Percentiles rank a stretch among this genome's conserved stretches.
phyloP scores from a whole-genome alignment of 2,329 filamentous ascomycete genomes.

The Dactylellina cionopaga region DNA sequence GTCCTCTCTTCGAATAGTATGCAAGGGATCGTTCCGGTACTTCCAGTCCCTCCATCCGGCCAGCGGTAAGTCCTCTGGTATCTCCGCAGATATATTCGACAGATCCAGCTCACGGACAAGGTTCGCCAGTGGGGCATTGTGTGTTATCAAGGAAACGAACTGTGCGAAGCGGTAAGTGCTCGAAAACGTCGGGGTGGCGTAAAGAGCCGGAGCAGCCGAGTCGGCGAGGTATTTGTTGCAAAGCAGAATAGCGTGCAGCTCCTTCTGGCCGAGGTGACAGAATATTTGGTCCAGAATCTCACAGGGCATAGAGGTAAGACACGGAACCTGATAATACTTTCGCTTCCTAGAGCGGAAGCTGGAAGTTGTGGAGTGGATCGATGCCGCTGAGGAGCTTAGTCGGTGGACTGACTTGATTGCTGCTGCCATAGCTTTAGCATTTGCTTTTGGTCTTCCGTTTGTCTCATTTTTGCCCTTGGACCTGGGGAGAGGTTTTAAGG shows the following conservation, averaged over 20 bases:
- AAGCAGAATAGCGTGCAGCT: slow-evolving; percentile 55
- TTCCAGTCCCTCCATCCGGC: slow-evolving; percentile 58
- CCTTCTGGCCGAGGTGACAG: slow-evolving; percentile 55
- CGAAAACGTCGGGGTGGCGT: slow-evolving; percentile 55
- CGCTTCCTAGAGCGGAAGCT: slow-evolving; percentile 55
- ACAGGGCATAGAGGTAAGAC: slow-evolving; percentile 55
- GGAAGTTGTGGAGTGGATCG: slow-evolving; percentile 55
- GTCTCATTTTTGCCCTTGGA: slow-evolving; percentile 41
- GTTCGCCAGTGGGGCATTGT: slow-evolving; percentile 55
- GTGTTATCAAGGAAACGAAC: slow-evolving; percentile 57
- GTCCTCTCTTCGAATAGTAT: slow-evolving; percentile 51
- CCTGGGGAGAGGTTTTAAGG: slow-evolving; percentile 26
- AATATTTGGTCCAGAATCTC: slow-evolving; percentile 57
- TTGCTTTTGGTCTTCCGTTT: not conserved
- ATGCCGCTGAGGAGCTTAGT: slow-evolving; percentile 54
- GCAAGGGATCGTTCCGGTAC: slow-evolving; percentile 55
- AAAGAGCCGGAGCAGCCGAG: slow-evolving; percentile 54
- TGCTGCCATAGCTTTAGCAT: slow-evolving; percentile 25
- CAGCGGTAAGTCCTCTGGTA: slow-evolving; percentile 53
- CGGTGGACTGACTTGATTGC: slow-evolving; percentile 41
- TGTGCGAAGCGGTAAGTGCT: slow-evolving; percentile 58
- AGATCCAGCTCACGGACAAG: slow-evolving; percentile 56
- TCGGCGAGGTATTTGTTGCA: slow-evolving; percentile 55
- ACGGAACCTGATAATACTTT: slow-evolving; percentile 56
- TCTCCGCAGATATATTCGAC: slow-evolving; percentile 48